phyloP scores from a whole-genome alignment of 2,329 filamentous ascomycete genomes.

The Tolypocladium guangdongense region DNA sequence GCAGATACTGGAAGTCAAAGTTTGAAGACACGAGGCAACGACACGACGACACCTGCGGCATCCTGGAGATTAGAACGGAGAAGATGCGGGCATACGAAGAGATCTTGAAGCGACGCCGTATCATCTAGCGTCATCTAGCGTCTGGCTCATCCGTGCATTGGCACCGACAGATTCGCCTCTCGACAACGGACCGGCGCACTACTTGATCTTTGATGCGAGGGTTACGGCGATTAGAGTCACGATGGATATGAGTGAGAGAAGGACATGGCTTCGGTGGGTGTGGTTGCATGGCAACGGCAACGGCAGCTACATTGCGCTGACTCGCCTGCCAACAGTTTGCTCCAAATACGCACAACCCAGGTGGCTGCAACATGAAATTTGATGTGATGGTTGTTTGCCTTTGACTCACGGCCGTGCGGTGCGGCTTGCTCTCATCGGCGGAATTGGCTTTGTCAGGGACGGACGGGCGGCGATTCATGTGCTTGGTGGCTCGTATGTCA shows the following conservation, averaged over 20 bases:
- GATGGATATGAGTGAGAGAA: neutral
- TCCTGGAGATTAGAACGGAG: constrained; percentile 17
- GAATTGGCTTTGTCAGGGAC: neutral
- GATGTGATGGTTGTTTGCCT: neutral
- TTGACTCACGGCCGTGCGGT: neutral
- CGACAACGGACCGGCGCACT: neutral
- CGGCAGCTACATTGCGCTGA: neutral
- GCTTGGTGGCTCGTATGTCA: neutral
- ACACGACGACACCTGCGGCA: constrained; percentile 16
- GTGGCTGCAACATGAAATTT: neutral
- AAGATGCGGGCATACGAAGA: constrained; percentile 24
- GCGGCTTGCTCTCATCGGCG: neutral
- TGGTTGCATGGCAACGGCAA: neutral
- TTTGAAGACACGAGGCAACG: constrained; percentile 15
- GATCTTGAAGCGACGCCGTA: constrained; percentile 18
- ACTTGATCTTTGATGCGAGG: neutral
- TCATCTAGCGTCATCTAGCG: constrained; percentile 17
- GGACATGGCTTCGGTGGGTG: neutral
- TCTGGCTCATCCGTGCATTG: neutral
- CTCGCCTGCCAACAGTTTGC: neutral
- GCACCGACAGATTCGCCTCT: neutral
- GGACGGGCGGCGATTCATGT: neutral
- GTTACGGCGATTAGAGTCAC: too few species aligned
- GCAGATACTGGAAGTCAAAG: constrained; percentile 18
- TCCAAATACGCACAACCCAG: neutral